Conservation (phyloP, 495 filamentous ascomycete genomes). For the Immersiella caudata region DNA sequence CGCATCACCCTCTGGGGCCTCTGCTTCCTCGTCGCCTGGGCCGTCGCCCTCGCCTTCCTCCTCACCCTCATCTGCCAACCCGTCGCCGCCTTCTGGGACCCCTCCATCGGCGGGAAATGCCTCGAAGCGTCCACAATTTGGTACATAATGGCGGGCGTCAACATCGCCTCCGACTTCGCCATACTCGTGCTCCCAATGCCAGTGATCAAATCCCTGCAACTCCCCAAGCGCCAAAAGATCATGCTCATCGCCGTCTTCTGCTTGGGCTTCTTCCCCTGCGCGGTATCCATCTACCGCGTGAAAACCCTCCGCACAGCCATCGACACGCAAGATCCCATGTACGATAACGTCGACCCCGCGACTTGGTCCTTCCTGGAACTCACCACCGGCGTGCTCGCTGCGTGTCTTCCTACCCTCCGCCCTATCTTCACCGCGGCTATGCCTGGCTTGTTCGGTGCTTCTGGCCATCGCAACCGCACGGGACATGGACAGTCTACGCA, state of each 20-base stretch:
- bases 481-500: background rate
- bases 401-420: conserved; percentile 53
- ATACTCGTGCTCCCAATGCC: conserved; percentile 35
- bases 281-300: conserved; percentile 40
- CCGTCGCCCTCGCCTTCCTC: conserved; percentile 34
- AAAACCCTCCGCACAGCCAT: conserved; percentile 45
- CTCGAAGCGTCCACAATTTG: conserved; percentile 38
- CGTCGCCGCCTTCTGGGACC: conserved; percentile 42
- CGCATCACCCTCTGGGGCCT: conserved; percentile 35
- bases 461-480: background rate
- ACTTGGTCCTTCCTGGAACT: conserved; percentile 60
- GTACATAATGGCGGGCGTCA: conserved; percentile 47
- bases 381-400: conserved; percentile 57
- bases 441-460: conserved; percentile 26
- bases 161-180: conserved; percentile 33
- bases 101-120: conserved; percentile 31
- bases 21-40: conserved; percentile 38
- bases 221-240: conserved; percentile 49
- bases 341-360: conserved; percentile 55
- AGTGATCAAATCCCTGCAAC: conserved; percentile 37
- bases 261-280: conserved; percentile 48
- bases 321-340: conserved; percentile 39
- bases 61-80: conserved; percentile 39
- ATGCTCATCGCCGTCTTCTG: conserved; percentile 49
- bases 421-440: conserved; percentile 39